Conservation (phyloP, 148 eudicot genomes). For the Chenopodium album region DNA sequence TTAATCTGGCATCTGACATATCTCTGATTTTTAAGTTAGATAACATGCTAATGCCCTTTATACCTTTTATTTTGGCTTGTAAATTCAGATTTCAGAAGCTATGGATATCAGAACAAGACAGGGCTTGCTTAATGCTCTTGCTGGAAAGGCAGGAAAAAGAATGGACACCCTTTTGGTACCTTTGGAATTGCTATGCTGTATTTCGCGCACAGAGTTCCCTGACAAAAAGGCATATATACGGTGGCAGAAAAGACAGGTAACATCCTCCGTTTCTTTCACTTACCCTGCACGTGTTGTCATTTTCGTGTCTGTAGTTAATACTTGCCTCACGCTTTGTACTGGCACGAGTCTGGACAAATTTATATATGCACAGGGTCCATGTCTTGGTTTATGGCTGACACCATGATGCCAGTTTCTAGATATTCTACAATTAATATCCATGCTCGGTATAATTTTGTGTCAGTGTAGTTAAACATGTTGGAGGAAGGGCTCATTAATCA, state of each 20-base stretch:
- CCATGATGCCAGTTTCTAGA: constrained; percentile 10
- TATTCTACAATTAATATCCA: constrained; percentile 27
- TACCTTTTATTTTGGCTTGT: background rate
- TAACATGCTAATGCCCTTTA: background rate
- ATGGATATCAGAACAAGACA: constrained; percentile 97
- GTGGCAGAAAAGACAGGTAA: constrained; percentile 99
- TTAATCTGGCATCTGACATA: background rate
- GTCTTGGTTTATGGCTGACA: background rate
- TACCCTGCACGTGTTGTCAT: background rate
- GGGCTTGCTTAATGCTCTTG: constrained; percentile 89
- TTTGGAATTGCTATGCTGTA: constrained; percentile 83
- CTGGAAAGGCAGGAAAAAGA: constrained; percentile 88
- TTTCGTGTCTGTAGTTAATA: background rate
- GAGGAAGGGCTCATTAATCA: constrained; percentile 98
- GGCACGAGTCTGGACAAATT: background rate
- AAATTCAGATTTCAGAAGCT: constrained; percentile 79
- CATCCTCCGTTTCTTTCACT: constrained; percentile 30
- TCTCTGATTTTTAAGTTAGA: background rate
- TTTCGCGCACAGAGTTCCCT: constrained; percentile 83
- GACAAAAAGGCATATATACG: constrained; percentile 96
- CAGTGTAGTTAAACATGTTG: constrained; percentile 96
- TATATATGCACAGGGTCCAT: background rate
- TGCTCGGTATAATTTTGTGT: constrained; percentile 46
- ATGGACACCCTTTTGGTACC: constrained; percentile 97
- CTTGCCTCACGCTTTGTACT: background rate